phyloP scores from a whole-genome alignment of 2,329 filamentous ascomycete species.

The Aureobasidium sp. region DNA sequence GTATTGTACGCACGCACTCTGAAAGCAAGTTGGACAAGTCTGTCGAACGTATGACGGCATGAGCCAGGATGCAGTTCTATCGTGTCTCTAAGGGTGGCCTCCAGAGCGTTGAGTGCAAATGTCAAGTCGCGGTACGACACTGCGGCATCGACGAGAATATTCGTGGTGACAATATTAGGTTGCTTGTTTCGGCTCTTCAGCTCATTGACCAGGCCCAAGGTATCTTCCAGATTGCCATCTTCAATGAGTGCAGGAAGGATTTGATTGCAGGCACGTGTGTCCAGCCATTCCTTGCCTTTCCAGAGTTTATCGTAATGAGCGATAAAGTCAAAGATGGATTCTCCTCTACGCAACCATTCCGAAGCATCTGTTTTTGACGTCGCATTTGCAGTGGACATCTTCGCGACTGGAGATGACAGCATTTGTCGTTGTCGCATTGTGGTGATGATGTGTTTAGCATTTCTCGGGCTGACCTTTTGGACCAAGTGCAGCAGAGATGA shows the following conservation, averaged over 20 bases:
- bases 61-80: slow-evolving; percentile 3
- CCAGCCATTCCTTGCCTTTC: slow-evolving; percentile 21
- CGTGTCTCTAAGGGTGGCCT: background rate
- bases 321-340: slow-evolving; percentile 17
- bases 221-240: slow-evolving; percentile 19
- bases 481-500: slow-evolving; percentile 5
- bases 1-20: slow-evolving; percentile 21
- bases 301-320: slow-evolving; percentile 17
- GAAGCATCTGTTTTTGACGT: slow-evolving; percentile 16
- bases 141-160: slow-evolving; percentile 21
- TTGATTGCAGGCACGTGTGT: slow-evolving; percentile 7
- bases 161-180: slow-evolving; percentile 18
- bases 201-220: slow-evolving; percentile 18
- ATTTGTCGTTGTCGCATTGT: slow-evolving; percentile 22
- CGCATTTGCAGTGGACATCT: slow-evolving; percentile 1
- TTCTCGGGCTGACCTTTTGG: background rate
- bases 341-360: slow-evolving; percentile 15
- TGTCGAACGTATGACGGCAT: slow-evolving; percentile 15
- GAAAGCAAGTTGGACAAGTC: slow-evolving; percentile 23
- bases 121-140: slow-evolving; percentile 14
- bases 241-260: slow-evolving; percentile 18
- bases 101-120: background rate
- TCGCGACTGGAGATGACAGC: slow-evolving; percentile 15
- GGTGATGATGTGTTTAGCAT: slow-evolving; percentile 13
- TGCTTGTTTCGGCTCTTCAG: slow-evolving; percentile 15